Percentiles rank a stretch among this genome's conserved stretches.
Evolutionary conservation across 2,329 filamentous ascomycete genomes (phyloP).

Genomic region (Trichoderma koningiopsis): DNA sequence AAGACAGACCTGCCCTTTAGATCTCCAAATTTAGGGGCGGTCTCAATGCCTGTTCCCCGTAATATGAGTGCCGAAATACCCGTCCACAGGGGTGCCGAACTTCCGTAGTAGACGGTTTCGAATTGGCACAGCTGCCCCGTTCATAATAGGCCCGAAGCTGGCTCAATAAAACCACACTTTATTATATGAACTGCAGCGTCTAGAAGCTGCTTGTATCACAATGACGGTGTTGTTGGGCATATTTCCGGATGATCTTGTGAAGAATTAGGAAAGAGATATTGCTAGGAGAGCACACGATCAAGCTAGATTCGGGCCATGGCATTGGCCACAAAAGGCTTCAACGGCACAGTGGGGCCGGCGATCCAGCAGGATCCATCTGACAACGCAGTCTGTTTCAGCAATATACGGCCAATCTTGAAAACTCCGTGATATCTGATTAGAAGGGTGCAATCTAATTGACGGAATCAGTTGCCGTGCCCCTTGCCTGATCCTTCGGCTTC

Average conservation of each 20-base stretch:
- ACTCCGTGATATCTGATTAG: background rate
- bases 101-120: slow-evolving; percentile 14
- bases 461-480: background rate
- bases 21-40: background rate
- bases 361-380: background rate
- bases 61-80: slow-evolving; percentile 20
- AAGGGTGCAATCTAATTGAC: background rate
- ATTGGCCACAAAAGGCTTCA: background rate
- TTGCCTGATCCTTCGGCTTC: background rate
- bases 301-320: background rate
- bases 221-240: background rate
- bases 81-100: slow-evolving; percentile 20
- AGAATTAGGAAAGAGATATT: background rate
- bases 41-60: slow-evolving; percentile 3
- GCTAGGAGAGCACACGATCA: background rate
- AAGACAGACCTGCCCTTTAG: slow-evolving; percentile 20
- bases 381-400: slow-evolving; percentile 10
- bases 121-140: slow-evolving; percentile 6
- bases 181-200: background rate
- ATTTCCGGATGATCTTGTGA: background rate
- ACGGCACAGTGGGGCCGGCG: background rate
- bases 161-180: background rate
- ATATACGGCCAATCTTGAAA: background rate
- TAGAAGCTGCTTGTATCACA: background rate
- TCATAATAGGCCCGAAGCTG: slow-evolving; percentile 20